Evolutionary conservation across 768 basidiomycete species (phyloP).

Genomic region (Holtermanniella nyarrowii): DNA sequence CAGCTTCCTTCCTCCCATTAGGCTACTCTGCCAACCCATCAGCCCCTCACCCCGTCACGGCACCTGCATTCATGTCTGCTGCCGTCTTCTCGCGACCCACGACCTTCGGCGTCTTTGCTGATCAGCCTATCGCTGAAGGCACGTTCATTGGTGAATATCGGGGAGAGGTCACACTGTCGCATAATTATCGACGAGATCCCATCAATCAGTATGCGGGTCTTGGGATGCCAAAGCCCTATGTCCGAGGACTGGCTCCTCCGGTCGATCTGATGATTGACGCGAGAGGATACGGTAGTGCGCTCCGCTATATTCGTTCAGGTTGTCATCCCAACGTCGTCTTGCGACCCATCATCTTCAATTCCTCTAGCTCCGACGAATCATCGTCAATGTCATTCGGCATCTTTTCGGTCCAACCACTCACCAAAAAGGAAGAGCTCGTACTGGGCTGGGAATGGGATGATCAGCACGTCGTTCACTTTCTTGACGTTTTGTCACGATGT

Average conservation of each 20-base stretch:
- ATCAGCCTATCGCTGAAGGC: slow-evolving; percentile 49
- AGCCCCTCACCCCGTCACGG: neutral
- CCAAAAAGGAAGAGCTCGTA: slow-evolving; percentile 71
- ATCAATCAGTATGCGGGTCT: slow-evolving; percentile 67
- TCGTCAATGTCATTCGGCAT: slow-evolving; percentile 59
- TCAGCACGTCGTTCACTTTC: slow-evolving; percentile 65
- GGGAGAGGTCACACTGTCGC: slow-evolving; percentile 56
- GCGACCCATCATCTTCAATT: slow-evolving; percentile 47
- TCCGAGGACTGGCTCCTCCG: slow-evolving; percentile 67
- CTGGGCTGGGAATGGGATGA: slow-evolving; percentile 98
- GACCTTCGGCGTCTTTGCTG: slow-evolving; percentile 56
- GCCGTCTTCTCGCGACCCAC: slow-evolving; percentile 30
- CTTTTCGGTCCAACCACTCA: slow-evolving; percentile 66
- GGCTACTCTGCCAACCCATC: slow-evolving; percentile 9
- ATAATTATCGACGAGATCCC: slow-evolving; percentile 63
- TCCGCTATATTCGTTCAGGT: slow-evolving; percentile 55
- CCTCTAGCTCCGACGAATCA: slow-evolving; percentile 12
- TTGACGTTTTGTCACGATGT: slow-evolving; percentile 49
- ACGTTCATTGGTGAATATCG: slow-evolving; percentile 56
- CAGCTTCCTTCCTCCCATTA: slow-evolving; percentile 26
- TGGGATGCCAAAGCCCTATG: slow-evolving; percentile 73
- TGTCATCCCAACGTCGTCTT: slow-evolving; percentile 61
- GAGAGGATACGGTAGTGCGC: slow-evolving; percentile 56
- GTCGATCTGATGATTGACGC: slow-evolving; percentile 71
- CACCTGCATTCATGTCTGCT: slow-evolving; percentile 10